A percentile compares a stretch with the other conserved stretches of the same genome.
These are phyloP conservation scores for Phenoliferia sp. DNA, from an alignment of 1,284 basidiomycete species.

Conservation along the genomic window DNA sequence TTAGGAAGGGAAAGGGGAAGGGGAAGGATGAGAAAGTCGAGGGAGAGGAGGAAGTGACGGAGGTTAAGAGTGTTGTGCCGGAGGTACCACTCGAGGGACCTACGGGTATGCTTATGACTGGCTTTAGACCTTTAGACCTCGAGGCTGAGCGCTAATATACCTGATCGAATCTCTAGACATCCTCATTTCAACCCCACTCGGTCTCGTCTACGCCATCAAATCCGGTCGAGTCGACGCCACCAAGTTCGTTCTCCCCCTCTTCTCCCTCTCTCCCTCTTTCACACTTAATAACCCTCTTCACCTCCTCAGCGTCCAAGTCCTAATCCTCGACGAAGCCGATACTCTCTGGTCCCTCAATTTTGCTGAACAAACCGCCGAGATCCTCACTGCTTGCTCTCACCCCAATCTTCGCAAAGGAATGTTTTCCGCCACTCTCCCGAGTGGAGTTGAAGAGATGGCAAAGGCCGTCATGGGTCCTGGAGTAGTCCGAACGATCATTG, in stretches of 20 bases:
- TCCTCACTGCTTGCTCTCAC: constrained; percentile 75
- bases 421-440: constrained; percentile 90
- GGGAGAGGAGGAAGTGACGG: not conserved
- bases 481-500: constrained; percentile 82
- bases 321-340: constrained; percentile 78
- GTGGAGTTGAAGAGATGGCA: constrained; percentile 78
- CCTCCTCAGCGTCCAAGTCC: constrained; percentile 65
- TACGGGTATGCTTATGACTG: not conserved
- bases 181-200: constrained; percentile 73
- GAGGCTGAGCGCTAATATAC: too few relatives aligned
- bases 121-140: too few relatives aligned
- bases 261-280: not conserved
- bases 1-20: constrained; percentile 24
- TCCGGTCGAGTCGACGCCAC: constrained; percentile 60
- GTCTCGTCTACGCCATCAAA: constrained; percentile 68
- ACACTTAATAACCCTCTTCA: not conserved
- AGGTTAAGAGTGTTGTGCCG: not conserved
- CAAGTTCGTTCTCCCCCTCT: constrained; percentile 55
- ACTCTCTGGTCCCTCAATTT: constrained; percentile 81
- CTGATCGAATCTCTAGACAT: constrained; percentile 64
- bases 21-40: constrained; percentile 12
- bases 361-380: constrained; percentile 79
- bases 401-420: constrained; percentile 67
- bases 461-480: constrained; percentile 70
- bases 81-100: not conserved